Evolutionary conservation across 169 alveolate species (phyloP).

Genomic region (Eimeria necatrix): DNA sequence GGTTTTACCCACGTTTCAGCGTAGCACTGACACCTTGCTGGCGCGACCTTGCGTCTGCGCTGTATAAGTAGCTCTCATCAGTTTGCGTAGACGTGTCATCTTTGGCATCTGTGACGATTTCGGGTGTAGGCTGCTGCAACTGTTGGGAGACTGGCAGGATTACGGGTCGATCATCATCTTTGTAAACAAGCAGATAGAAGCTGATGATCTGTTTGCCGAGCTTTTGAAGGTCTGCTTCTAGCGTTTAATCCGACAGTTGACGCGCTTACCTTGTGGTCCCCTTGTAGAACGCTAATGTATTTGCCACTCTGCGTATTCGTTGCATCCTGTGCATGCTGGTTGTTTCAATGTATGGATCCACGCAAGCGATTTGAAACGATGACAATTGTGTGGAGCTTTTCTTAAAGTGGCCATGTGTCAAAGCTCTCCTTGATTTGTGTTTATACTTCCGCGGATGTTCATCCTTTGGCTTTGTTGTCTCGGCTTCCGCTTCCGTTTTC

Average conservation of each 20-base stretch:
- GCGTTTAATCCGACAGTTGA: neutral
- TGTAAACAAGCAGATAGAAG: conserved; percentile 97
- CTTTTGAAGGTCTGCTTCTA: conserved; percentile 83
- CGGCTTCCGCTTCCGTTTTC: no score
- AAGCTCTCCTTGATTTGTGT: no score
- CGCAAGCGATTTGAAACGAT: neutral
- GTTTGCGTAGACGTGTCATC: no score
- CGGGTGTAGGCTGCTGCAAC: conserved; percentile 92
- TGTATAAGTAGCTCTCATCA: no score
- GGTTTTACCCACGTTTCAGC: neutral
- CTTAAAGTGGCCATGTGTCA: no score
- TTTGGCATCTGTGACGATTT: neutral
- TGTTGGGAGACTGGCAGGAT: conserved; percentile 97
- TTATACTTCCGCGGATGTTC: no score
- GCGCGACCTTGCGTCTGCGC: no score
- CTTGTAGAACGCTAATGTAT: neutral
- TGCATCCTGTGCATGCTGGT: no score
- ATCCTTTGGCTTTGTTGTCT: no score
- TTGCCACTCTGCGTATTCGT: neutral
- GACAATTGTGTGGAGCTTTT: no score
- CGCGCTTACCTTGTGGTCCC: neutral
- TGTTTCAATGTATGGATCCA: neutral
- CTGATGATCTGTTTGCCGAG: conserved; percentile 96
- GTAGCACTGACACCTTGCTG: neutral
- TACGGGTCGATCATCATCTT: conserved; percentile 97